Conservation (phyloP, 2,329 filamentous ascomycete species). For the Sclerotiophoma versabilis region DNA sequence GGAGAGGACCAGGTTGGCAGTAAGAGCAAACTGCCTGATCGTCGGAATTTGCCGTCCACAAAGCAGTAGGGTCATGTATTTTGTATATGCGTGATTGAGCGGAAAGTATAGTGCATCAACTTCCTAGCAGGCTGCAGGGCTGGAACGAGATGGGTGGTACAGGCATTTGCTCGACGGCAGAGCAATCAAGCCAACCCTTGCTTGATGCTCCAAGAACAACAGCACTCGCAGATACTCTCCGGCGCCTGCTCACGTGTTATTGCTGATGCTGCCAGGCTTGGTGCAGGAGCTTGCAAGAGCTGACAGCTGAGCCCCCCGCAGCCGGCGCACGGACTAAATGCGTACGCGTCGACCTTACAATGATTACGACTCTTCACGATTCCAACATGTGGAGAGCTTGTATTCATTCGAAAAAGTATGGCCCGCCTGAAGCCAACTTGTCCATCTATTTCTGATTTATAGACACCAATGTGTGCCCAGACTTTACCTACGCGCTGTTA, state of each 20-base stretch:
- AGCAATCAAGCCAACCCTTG: neutral
- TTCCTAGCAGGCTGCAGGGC: neutral
- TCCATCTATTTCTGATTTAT: neutral
- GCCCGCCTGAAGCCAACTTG: no score
- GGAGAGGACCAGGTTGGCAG: neutral
- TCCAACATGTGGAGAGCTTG: no score
- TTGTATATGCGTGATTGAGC: neutral
- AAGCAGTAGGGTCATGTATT: neutral
- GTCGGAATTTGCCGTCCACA: neutral
- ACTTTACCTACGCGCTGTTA: neutral
- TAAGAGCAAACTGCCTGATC: neutral
- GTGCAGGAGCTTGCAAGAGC: neutral
- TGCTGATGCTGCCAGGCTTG: neutral
- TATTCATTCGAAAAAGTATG: no score
- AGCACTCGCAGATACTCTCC: neutral
- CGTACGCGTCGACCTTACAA: no score
- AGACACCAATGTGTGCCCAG: neutral
- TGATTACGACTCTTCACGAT: no score
- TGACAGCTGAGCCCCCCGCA: neutral
- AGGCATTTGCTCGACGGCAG: neutral
- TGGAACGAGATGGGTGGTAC: no score
- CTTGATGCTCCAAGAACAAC: neutral
- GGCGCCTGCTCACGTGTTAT: neutral
- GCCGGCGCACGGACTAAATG: neutral
- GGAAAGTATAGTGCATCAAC: neutral